These are phyloP conservation scores for Aspergillus baeticus DNA, from an alignment of 495 filamentous ascomycete species.

Conservation along the genomic window DNA sequence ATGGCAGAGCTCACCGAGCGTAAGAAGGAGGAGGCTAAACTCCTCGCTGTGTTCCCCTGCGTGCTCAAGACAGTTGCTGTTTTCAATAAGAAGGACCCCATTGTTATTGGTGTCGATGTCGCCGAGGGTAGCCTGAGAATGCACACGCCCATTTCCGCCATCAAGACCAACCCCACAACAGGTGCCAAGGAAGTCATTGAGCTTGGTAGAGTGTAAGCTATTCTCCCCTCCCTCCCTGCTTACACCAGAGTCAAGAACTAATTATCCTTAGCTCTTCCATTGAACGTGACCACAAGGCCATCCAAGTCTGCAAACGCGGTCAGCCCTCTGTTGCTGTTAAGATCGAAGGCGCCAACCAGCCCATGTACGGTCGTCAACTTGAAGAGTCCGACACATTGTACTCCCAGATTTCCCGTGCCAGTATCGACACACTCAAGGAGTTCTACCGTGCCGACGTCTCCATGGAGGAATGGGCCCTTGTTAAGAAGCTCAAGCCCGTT, in stretches of 20 bases:
- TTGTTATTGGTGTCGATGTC: slow-evolving; percentile 95
- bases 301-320: slow-evolving; percentile 88
- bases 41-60: slow-evolving; percentile 95
- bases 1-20: slow-evolving; percentile 81
- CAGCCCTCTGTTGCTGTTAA: slow-evolving; percentile 96
- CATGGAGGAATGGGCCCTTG: slow-evolving; percentile 88
- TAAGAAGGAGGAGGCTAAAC: slow-evolving; percentile 94
- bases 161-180: slow-evolving; percentile 76
- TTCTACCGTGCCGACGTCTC: slow-evolving; percentile 88
- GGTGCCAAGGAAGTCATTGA: slow-evolving; percentile 77
- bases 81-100: slow-evolving; percentile 98
- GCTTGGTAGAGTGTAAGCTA: slow-evolving; percentile 91
- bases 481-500: slow-evolving; percentile 90
- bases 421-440: slow-evolving; percentile 94
- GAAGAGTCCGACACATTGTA: slow-evolving; percentile 92
- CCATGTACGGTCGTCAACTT: slow-evolving; percentile 89
- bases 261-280: slow-evolving; percentile 70
- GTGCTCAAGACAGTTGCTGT: slow-evolving; percentile 85
- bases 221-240: not conserved
- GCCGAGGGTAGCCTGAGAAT: slow-evolving; percentile 81
- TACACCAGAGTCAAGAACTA: slow-evolving; percentile 7
- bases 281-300: slow-evolving; percentile 95
- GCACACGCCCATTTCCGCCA: slow-evolving; percentile 82
- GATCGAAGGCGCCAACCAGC: slow-evolving; percentile 94
- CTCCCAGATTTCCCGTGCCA: slow-evolving; percentile 78